Base-by-base conservation (phyloP, 164 flowering plant species). In the Annona cherimola region DNA sequence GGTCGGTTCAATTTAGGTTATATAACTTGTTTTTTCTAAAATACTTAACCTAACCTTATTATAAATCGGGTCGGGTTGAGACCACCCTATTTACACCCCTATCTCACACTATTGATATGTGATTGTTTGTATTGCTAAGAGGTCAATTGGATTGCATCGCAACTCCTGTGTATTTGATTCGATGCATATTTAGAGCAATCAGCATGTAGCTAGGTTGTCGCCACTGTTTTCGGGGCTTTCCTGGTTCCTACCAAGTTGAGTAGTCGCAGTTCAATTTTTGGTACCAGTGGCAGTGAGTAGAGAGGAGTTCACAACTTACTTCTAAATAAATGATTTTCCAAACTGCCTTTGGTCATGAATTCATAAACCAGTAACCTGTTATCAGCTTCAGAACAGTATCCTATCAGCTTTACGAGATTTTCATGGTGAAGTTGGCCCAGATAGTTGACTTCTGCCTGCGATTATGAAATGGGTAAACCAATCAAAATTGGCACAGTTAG, bases 291-390 rank as follows among this genome's bases (percentile, higher is more conserved):
- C 50, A 18, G 42, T n/a, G 63, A 35, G 7, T 3, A 40, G 26
- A 40, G 26, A 39, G 59, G 40, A n/a, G 45, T 4, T 19, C 45
- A 7, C 45, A 43, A 60, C 89, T 84, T 83, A 92, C 98, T 93
- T 83, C 85, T 86, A 68, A 93, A 93, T 44, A 93, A 69, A 81
- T 93, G 98, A 75, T 90, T 88, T 81, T 93, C 97, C 83, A 93
- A 84, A 73, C 95, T 87, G 42, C 98, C 98, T 71, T 83, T 88
- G 5, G 86, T 81, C 98, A 93, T 87, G 75, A 67, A 89, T 77
- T 93, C 98, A 45, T 93, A 93, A 14, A 91, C 97, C 26, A 91
- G 74, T 74, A 93, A 92, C 71, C 86, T 84, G 67, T 88, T 77
- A 0, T 93, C 88, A 39, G 79, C 78, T 73, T 75, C 77, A 42